Conservation (phyloP, 1,284 basidiomycete species). For the Sporisorium sorghi region DNA sequence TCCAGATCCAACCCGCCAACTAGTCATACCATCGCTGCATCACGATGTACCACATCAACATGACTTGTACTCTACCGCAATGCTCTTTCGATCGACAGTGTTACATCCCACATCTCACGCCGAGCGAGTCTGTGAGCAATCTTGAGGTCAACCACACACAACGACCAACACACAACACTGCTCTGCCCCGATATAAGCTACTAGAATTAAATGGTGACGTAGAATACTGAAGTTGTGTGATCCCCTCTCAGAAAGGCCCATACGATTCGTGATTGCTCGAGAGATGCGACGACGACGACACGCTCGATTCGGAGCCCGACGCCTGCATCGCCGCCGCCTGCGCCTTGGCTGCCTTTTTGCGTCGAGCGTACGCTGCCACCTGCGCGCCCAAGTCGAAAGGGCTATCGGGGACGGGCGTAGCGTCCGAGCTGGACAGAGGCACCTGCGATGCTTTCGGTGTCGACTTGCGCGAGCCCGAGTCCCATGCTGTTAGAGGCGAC, state of each 20-base stretch:
- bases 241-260: not conserved
- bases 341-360: conserved; percentile 35
- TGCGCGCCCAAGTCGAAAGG: conserved; percentile 47
- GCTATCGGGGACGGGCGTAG: conserved; percentile 26
- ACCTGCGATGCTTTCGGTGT: conserved; percentile 34
- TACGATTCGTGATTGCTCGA: not conserved
- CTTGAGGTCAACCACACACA: not conserved
- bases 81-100: not conserved
- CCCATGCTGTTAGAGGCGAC: conserved; percentile 14
- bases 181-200: not conserved
- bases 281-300: conserved; percentile 7
- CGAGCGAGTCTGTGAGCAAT: not conserved
- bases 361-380: conserved; percentile 42
- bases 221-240: not conserved
- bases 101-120: not conserved
- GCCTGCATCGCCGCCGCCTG: conserved; percentile 31
- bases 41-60: too few species aligned
- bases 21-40: not conserved
- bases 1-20: conserved; percentile 54
- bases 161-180: not conserved
- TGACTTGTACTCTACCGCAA: not conserved
- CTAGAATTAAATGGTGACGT: conserved; percentile 19
- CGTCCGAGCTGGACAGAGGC: conserved; percentile 7
- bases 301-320: conserved; percentile 15
- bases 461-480: conserved; percentile 28